A percentile compares a stretch with the other conserved stretches of the same genome.
Evolutionary conservation across 441 rosid species (phyloP).

Genomic region (Aquilaria agallochum): DNA sequence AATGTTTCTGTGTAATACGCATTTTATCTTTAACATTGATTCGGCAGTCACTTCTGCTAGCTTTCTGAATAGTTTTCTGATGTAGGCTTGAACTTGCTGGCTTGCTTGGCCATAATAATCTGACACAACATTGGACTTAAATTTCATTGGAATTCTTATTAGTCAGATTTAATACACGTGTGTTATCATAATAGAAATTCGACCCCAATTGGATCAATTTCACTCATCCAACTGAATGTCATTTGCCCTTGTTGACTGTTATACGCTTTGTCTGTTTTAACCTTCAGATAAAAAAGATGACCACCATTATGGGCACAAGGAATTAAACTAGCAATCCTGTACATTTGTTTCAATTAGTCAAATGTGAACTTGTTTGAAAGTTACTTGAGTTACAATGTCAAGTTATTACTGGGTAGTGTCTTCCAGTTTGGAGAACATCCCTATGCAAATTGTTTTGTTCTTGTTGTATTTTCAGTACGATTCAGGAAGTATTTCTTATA

Average conservation of each 20-base stretch:
- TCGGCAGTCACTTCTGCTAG: not conserved
- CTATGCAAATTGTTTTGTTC: not conserved
- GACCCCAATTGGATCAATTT: no score
- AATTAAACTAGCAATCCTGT: not conserved
- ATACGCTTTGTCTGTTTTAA: not conserved
- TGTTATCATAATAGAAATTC: not conserved
- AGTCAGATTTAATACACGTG: not conserved
- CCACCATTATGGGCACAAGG: not conserved
- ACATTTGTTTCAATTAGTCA: no score
- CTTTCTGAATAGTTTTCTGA: not conserved
- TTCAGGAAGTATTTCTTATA: not conserved
- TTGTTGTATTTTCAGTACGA: not conserved
- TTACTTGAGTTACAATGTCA: not conserved
- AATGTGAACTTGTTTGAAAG: not conserved
- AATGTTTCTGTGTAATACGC: slow-evolving; percentile 2
- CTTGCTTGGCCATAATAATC: not conserved
- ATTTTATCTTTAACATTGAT: slow-evolving; percentile 1
- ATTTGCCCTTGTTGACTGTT: not conserved
- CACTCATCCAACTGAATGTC: no score
- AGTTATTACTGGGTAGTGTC: not conserved
- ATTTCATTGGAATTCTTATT: no score
- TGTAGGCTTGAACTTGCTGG: not conserved
- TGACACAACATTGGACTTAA: no score
- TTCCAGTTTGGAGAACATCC: not conserved
- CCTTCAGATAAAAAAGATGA: not conserved